Evolutionary conservation across 768 basidiomycete species (phyloP), one percentile per base, ranked within the genome.

Genomic region (Collybia sordida): DNA sequence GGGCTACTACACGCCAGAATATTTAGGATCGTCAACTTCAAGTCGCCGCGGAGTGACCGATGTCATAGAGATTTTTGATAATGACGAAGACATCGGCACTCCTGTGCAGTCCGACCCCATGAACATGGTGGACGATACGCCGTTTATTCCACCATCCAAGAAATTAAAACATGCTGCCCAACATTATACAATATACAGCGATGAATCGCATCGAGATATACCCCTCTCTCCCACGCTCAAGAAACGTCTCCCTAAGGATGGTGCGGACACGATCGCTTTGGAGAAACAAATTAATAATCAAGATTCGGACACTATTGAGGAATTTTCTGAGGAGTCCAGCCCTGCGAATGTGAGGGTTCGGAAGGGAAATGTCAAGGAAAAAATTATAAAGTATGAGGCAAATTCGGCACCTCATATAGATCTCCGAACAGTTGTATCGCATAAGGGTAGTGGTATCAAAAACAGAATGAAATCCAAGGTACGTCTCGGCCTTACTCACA

Each of bases 401-500:
- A 3, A 1, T 6, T 11, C 35, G 5, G 42, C 21, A 44, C 52
- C 52, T 21, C 34, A 14, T 31, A 1, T 56, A 22, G 57, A 60
- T 31, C 42, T 60, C 11, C 47, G 52, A 44, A 3, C 0, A 5
- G 19, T 42, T 17, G 8, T 21, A 14, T 0, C 7, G 3, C 39
- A 38, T 6, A 23, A 17, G 9, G 24, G 14, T 4, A 6, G 27
- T n/a, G 2, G 7, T 24, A 17, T 60, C 0, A 59, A 57, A 34
- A 42, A 27, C 5, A 40, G 37, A 6, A 61, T 61, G 60, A 61
- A 56, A 39, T 22, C 14, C 8, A 61, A 56, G 52, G 58, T 59
- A 44, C 14, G 50, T 27, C 21, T 21, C 36, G 17, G 6, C 18
- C 15, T 6, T 18, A 38, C 5, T 22, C 15, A 1, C 21, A 25